Evolutionary conservation across 75 land plant species (phyloP).

Genomic region (Picea sitchensis): DNA sequence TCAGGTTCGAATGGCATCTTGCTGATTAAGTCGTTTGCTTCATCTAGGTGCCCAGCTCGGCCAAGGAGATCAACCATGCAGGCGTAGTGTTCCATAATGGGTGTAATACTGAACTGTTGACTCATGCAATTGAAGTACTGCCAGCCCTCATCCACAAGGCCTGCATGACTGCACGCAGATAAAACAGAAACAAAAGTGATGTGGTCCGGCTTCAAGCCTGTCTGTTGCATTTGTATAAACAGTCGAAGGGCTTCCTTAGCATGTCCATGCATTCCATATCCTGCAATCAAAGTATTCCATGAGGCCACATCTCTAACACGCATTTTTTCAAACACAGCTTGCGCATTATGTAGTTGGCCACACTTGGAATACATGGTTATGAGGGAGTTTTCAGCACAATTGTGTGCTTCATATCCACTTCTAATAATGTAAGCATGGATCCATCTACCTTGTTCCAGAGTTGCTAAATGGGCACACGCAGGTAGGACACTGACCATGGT

Average conservation of each 20-base stretch:
- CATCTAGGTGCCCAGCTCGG: slow-evolving; percentile 20
- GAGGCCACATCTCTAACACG: slow-evolving; percentile 21
- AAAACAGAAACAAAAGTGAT: slow-evolving; percentile 32
- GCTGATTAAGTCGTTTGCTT: slow-evolving; percentile 23
- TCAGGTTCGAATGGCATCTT: slow-evolving; percentile 35
- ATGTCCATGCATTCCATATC: slow-evolving; percentile 28
- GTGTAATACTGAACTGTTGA: slow-evolving; percentile 17
- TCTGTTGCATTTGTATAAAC: slow-evolving; percentile 16
- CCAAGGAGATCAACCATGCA: slow-evolving; percentile 29
- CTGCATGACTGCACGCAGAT: slow-evolving; percentile 31
- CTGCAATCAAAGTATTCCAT: slow-evolving; percentile 42
- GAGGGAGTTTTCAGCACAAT: neutral
- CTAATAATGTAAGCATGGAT: slow-evolving; percentile 15
- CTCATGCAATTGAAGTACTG: slow-evolving; percentile 21
- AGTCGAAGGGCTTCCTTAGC: slow-evolving; percentile 15
- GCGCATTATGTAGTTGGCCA: slow-evolving; percentile 20
- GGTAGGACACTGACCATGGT: slow-evolving; percentile 16
- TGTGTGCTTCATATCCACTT: slow-evolving; percentile 4
- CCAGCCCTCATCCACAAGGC: slow-evolving; percentile 24
- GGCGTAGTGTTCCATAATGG: slow-evolving; percentile 25
- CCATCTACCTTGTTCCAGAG: slow-evolving; percentile 2
- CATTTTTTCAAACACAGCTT: slow-evolving; percentile 22
- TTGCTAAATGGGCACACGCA: slow-evolving; percentile 15
- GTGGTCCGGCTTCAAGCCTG: slow-evolving; percentile 14
- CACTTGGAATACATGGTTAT: slow-evolving; percentile 16